These are phyloP conservation scores for Zostera marina DNA, from an alignment of 116 monocot species.

Conservation along the genomic window DNA sequence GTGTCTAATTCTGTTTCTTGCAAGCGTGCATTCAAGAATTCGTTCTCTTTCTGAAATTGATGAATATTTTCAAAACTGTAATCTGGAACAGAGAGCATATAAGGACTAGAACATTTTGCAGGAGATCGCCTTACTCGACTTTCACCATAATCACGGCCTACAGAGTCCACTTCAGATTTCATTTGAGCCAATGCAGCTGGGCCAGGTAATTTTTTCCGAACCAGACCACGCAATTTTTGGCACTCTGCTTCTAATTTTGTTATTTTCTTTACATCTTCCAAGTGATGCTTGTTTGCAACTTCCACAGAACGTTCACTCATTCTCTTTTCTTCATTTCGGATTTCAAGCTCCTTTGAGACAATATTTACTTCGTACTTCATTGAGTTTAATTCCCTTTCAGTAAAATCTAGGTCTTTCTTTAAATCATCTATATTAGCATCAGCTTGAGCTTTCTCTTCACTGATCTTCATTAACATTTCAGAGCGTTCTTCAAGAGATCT, in stretches of 20 bases:
- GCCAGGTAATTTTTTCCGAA: slow-evolving; percentile 68
- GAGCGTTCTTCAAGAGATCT: slow-evolving; percentile 59
- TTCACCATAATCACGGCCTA: slow-evolving; percentile 47
- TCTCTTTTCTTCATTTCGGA: slow-evolving; percentile 74
- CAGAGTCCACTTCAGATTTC: slow-evolving; percentile 69
- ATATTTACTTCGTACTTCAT: slow-evolving; percentile 62
- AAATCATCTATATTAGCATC: slow-evolving; percentile 52
- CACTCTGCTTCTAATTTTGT: slow-evolving; percentile 72
- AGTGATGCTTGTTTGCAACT: slow-evolving; percentile 54
- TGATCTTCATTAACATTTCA: slow-evolving; percentile 41
- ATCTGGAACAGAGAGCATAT: slow-evolving; percentile 22
- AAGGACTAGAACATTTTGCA: slow-evolving; percentile 22
- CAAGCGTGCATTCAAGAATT: slow-evolving; percentile 53
- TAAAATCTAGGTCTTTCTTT: slow-evolving; percentile 36
- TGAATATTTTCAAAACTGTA: slow-evolving; percentile 39
- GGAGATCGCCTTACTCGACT: slow-evolving; percentile 30
- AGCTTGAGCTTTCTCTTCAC: slow-evolving; percentile 57
- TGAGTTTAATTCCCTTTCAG: slow-evolving; percentile 57
- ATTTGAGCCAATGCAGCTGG: slow-evolving; percentile 89
- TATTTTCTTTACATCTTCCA: slow-evolving; percentile 76
- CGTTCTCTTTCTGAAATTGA: slow-evolving; percentile 46
- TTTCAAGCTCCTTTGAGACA: slow-evolving; percentile 66
- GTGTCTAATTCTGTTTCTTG: slow-evolving; percentile 65
- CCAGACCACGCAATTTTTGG: slow-evolving; percentile 64
- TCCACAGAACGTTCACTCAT: slow-evolving; percentile 55